Evolutionary conservation across 2,329 filamentous ascomycete species (phyloP).

Genomic region (Microcyclosporella mali): DNA sequence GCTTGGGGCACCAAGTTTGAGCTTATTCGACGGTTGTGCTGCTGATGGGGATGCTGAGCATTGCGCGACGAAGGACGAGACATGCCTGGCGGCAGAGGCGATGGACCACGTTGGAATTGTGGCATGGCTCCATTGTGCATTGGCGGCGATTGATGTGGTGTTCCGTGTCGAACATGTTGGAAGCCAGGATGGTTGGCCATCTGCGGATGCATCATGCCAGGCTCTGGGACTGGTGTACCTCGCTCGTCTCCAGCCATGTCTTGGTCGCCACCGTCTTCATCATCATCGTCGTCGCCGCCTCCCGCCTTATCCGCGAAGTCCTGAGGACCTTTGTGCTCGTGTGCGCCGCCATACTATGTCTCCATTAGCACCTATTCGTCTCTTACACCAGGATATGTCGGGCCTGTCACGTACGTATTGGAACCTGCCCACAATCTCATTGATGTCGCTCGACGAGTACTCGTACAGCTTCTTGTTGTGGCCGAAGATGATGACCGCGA

Average conservation of each 20-base stretch:
- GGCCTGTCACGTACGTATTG: constrained; percentile 68
- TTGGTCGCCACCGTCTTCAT: constrained; percentile 60
- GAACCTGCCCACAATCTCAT: constrained; percentile 79
- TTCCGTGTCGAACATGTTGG: constrained; percentile 73
- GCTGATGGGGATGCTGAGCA: constrained; percentile 57
- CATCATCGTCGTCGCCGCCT: constrained; percentile 72
- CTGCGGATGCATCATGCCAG: constrained; percentile 44
- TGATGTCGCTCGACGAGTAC: constrained; percentile 91
- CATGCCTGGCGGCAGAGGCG: constrained; percentile 69
- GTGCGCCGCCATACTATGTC: constrained; percentile 75
- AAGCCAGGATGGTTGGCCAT: constrained; percentile 56
- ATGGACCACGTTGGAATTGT: constrained; percentile 67
- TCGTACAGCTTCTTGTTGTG: constrained; percentile 99
- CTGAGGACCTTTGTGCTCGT: constrained; percentile 90
- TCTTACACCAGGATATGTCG: not conserved
- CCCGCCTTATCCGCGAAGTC: constrained; percentile 79
- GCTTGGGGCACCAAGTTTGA: constrained; percentile 63
- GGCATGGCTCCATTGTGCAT: constrained; percentile 66
- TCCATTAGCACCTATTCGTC: constrained; percentile 12
- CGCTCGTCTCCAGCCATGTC: constrained; percentile 41
- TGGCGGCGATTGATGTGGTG: constrained; percentile 81
- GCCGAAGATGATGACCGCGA: constrained; percentile 96
- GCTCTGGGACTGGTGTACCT: constrained; percentile 60
- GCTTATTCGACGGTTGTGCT: constrained; percentile 62
- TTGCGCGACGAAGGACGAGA: constrained; percentile 77